Percentiles rank a stretch among this genome's conserved stretches.
Evolutionary conservation across 306 rosid genomes (phyloP).

Genomic region (Quercus robur): DNA sequence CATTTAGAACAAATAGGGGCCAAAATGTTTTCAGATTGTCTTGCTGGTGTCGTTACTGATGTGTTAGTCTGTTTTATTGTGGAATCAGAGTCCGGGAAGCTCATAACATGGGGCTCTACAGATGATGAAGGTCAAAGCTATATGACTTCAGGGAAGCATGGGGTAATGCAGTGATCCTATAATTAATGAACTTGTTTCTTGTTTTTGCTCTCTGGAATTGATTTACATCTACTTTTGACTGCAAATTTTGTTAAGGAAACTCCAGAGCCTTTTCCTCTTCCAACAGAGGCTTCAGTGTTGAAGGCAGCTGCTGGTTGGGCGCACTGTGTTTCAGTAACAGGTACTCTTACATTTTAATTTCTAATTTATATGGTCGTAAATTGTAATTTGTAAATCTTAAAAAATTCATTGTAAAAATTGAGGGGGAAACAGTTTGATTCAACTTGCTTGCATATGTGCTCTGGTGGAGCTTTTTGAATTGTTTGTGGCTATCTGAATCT

Average conservation of each 20-base stretch:
- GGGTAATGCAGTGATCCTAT: constrained; percentile 57
- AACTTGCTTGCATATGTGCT: background rate
- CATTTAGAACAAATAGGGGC: no score
- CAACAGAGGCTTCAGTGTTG: constrained; percentile 58
- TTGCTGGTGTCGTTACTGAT: background rate
- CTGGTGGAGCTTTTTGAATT: background rate
- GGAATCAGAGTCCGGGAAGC: constrained; percentile 62
- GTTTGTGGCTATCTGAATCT: background rate
- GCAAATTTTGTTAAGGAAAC: constrained; percentile 61
- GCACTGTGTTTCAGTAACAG: constrained; percentile 71
- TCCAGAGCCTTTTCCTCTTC: constrained; percentile 68
- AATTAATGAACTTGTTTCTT: constrained; percentile 9
- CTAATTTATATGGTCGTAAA: background rate
- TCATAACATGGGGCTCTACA: constrained; percentile 80
- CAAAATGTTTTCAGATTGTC: background rate
- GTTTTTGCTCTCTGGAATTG: constrained; percentile 35
- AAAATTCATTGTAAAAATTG: background rate
- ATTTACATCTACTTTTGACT: constrained; percentile 39
- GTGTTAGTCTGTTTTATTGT: background rate
- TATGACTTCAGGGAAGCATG: constrained; percentile 69
- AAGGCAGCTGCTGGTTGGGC: constrained; percentile 95
- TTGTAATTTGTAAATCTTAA: background rate
- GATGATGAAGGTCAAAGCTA: constrained; percentile 76
- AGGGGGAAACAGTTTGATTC: background rate
- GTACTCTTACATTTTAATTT: constrained; percentile 25